A percentile compares a stretch with the other conserved stretches of the same genome.
Conservation (phyloP, 2,329 filamentous ascomycete genomes). For the Cladorrhinum sp. region DNA sequence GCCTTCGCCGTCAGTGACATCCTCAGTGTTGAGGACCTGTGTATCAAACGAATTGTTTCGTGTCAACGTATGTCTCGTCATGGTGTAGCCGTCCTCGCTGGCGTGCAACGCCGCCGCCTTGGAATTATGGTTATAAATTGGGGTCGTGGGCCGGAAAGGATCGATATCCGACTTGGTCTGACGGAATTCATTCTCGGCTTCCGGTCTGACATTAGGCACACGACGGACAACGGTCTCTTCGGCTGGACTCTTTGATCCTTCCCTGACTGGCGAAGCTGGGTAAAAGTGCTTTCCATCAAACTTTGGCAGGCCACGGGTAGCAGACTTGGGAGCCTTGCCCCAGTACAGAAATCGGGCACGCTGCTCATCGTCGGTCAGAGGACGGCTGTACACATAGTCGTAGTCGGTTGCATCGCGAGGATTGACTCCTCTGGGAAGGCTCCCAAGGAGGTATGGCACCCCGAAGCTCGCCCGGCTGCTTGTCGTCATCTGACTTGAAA, state of each 20-base stretch:
- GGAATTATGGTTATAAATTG: conserved; percentile 12
- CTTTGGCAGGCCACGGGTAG: conserved; percentile 54
- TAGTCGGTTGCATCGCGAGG: conserved; percentile 40
- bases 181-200: conserved; percentile 12
- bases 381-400: conserved; percentile 55
- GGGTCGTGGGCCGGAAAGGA: conserved; percentile 26
- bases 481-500: background rate
- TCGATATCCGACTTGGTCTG: conserved; percentile 24
- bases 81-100: conserved; percentile 22
- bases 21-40: conserved; percentile 23
- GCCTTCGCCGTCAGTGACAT: background rate
- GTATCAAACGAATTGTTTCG: conserved; percentile 26
- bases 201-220: conserved; percentile 1
- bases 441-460: conserved; percentile 55
- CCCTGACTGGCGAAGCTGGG: conserved; percentile 51
- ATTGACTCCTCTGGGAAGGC: conserved; percentile 44
- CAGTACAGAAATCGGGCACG: conserved; percentile 60
- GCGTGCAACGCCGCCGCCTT: conserved; percentile 9
- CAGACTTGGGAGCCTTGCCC: conserved; percentile 52
- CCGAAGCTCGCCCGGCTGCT: conserved; percentile 18
- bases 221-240: background rate
- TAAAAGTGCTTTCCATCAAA: conserved; percentile 66
- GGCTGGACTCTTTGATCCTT: conserved; percentile 12
- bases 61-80: conserved; percentile 12
- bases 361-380: conserved; percentile 58